A percentile compares a stretch with the other conserved stretches of the same genome.
Conservation (phyloP, 106 monocot species). For the Platanthera guangdongensis region DNA sequence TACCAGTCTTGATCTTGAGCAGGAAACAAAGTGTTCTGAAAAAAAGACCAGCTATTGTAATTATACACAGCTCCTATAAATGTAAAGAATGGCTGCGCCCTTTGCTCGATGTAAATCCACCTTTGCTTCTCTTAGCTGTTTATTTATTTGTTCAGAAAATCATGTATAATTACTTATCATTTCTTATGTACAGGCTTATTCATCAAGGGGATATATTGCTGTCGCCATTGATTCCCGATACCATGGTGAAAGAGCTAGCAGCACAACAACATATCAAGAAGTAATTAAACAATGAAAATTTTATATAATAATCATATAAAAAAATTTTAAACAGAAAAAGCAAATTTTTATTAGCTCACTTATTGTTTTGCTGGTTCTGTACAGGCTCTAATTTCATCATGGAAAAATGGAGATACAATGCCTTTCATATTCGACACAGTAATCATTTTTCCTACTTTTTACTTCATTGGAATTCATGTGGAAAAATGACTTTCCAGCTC, state of each 20-base stretch:
- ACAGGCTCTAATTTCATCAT: constrained; percentile 78
- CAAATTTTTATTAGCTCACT: background rate
- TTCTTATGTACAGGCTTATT: constrained; percentile 64
- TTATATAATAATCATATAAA: too few relatives aligned
- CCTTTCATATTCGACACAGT: constrained; percentile 98
- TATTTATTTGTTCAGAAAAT: background rate
- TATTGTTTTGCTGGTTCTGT: background rate
- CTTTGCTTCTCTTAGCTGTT: background rate
- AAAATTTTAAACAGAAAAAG: background rate
- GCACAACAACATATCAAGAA: constrained; percentile 56
- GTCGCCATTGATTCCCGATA: constrained; percentile 93
- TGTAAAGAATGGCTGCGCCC: constrained; percentile 94
- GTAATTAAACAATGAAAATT: constrained; percentile 25
- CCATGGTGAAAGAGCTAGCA: constrained; percentile 89
- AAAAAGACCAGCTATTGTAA: constrained; percentile 72
- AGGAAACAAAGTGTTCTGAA: constrained; percentile 30
- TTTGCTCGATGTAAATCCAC: constrained; percentile 65
- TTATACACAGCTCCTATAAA: constrained; percentile 90
- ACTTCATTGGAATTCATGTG: background rate
- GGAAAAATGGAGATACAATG: constrained; percentile 87
- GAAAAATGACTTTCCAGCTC: background rate
- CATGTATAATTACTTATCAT: background rate
- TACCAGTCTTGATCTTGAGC: constrained; percentile 79
- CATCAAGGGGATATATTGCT: constrained; percentile 84
- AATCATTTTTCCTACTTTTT: constrained; percentile 6